Percentiles rank a stretch among this genome's conserved stretches.
Conservation (phyloP, 139 green algal species). For the Astrephomene gubernaculifera region DNA sequence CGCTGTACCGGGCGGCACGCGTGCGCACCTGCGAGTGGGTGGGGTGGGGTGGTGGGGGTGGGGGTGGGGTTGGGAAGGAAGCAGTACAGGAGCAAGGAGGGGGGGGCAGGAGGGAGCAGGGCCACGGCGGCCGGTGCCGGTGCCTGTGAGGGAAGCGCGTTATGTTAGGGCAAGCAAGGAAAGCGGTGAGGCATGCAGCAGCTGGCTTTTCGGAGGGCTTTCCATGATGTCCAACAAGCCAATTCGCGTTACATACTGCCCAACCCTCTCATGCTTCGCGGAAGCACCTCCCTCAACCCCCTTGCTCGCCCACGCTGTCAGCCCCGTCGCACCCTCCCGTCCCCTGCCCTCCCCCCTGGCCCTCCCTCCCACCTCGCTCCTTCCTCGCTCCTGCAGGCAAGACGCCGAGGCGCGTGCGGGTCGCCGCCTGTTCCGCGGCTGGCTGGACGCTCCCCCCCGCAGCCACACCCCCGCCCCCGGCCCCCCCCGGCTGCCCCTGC, state of each 20-base stretch:
- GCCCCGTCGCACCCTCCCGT: neutral
- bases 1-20: conserved; percentile 58
- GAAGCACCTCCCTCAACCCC: neutral
- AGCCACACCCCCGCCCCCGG: conserved; percentile 45
- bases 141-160: too few relatives aligned
- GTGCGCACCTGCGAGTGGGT: conserved; percentile 65
- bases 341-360: neutral
- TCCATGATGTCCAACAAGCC: neutral
- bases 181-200: neutral
- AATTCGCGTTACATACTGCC: neutral
- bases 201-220: neutral
- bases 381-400: conserved; percentile 32
- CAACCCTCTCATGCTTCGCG: neutral
- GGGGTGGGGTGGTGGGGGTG: neutral
- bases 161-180: neutral
- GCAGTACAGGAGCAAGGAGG: too few relatives aligned
- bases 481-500: too few relatives aligned
- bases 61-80: neutral
- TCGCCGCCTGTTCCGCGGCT: conserved; percentile 62
- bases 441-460: conserved; percentile 53
- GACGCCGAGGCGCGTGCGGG: conserved; percentile 40
- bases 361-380: neutral
- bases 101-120: too few relatives aligned
- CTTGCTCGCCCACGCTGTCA: neutral
- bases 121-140: too few relatives aligned